Conservation (phyloP, 1,284 basidiomycete species). For the Tilletia horrida region DNA sequence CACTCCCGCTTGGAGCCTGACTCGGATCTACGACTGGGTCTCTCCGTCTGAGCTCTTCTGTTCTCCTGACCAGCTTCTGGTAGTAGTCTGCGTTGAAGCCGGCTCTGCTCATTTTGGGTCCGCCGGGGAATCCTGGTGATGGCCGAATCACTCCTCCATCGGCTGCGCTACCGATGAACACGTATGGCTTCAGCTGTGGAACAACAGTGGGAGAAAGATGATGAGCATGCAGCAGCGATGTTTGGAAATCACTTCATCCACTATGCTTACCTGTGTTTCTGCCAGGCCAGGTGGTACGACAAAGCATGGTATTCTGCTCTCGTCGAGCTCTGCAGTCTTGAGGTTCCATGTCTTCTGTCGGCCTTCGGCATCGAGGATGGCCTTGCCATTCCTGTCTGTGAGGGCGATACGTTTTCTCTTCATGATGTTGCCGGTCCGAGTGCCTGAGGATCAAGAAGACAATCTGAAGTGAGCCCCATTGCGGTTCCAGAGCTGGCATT, state of each 20-base stretch:
- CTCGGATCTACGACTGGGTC: neutral
- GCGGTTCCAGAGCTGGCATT: neutral
- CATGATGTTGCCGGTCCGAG: constrained; percentile 52
- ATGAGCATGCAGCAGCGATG: no score
- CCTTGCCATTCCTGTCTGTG: constrained; percentile 39
- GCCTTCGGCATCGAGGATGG: constrained; percentile 40
- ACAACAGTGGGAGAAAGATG: neutral
- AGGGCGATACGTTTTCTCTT: constrained; percentile 48
- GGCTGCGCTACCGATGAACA: constrained; percentile 34
- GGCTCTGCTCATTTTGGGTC: constrained; percentile 40
- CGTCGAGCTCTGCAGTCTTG: constrained; percentile 44
- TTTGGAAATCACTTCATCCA: no score
- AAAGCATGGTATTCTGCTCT: constrained; percentile 40
- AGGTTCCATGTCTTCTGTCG: constrained; percentile 44
- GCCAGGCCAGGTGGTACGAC: constrained; percentile 52
- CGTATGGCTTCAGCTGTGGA: constrained; percentile 43
- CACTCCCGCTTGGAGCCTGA: no score
- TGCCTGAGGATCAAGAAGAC: constrained; percentile 26
- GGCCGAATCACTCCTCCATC: constrained; percentile 40
- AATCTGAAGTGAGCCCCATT: neutral
- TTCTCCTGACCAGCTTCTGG: constrained; percentile 38
- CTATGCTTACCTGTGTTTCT: constrained; percentile 37
- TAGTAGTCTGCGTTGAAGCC: constrained; percentile 48
- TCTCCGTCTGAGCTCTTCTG: constrained; percentile 15
- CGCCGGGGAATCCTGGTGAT: constrained; percentile 39